Evolutionary conservation across 495 filamentous ascomycete species (phyloP).

Genomic region (Pyronema domesticum): DNA sequence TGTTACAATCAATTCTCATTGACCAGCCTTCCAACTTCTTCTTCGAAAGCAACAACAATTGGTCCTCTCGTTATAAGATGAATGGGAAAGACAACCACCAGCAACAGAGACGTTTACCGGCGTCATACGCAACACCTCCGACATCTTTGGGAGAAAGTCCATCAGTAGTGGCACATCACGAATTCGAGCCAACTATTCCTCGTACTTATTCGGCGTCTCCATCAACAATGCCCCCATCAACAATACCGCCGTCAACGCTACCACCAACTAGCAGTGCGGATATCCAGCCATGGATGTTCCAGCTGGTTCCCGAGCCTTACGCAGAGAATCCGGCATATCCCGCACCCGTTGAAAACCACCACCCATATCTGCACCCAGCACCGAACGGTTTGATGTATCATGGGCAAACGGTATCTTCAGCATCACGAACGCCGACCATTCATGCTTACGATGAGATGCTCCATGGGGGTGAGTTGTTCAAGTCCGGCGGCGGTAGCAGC

Average conservation of each 20-base stretch:
- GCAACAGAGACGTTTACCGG: slow-evolving; percentile 5
- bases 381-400: slow-evolving; percentile 11
- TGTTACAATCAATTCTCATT: slow-evolving; percentile 17
- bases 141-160: slow-evolving; percentile 9
- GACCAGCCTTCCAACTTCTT: slow-evolving; percentile 14
- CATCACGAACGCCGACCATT: slow-evolving; percentile 4
- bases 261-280: slow-evolving; percentile 5
- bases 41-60: slow-evolving; percentile 12
- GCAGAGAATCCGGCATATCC: slow-evolving; percentile 9
- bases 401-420: slow-evolving; percentile 3
- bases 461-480: slow-evolving; percentile 8
- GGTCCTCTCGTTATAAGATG: slow-evolving; percentile 12
- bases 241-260: slow-evolving; percentile 8
- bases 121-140: slow-evolving; percentile 13
- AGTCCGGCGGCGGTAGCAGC: slow-evolving; percentile 5
- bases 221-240: slow-evolving; percentile 1
- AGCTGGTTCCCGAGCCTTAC: slow-evolving; percentile 20
- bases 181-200: slow-evolving; percentile 8
- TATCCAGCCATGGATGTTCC: slow-evolving; percentile 21
- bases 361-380: slow-evolving; percentile 8
- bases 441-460: slow-evolving; percentile 8
- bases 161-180: background rate
- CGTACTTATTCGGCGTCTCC: slow-evolving; percentile 21
- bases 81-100: slow-evolving; percentile 9
- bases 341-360: slow-evolving; percentile 7